Base-by-base conservation (phyloP, 306 rosid species). In the Glycyrrhiza uralensis region DNA sequence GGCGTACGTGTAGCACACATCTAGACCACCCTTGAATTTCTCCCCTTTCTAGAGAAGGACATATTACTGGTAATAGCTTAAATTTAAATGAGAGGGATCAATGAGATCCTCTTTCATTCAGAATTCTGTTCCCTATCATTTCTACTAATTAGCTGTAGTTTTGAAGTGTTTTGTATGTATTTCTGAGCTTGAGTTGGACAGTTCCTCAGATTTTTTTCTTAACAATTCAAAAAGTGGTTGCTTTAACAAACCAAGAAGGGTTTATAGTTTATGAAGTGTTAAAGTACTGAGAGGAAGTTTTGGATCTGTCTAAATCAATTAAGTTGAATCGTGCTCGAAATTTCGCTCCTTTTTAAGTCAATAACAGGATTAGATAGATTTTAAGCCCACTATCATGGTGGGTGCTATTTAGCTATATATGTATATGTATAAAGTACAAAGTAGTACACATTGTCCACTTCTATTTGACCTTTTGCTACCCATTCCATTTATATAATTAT, bases 291-390 rank as follows among this genome's bases (percentile, higher is more conserved):
- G 41, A 45, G 12, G 20, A 26, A 42, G 17, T 2, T 5, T 24
- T 24, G 50, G 60, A 68, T 54, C 1, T 23, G 86, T 82, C 80
- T 45, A 69, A 74, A 69, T 78, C 86, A 74, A 64, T 66, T 66
- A 77, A 24, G 36, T 22, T 29, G 70, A 7, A 68, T 56, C 52
- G 20, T 8, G 51, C 26, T 19, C 10, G 13, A 45, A 46, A 69
- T 24, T 4, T 42, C 32, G 13, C 39, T 56, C 30, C 26, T 69
- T 60, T 63, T 29, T 5, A 47, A 35, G 56, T 42, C 73, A 32
- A 61, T 58, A 7, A 62, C 36, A 52, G 72, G 51, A 72, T 76
- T 81, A 49, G 2, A 57, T 8, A 36, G 17, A 41, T 49, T 51
- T 47, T 18, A 33, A 47, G 5, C 64, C 8, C 51, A 69, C 20